These are phyloP conservation scores for Diaporthe longicolla DNA, from an alignment of 2,329 filamentous ascomycete genomes.

Conservation along the genomic window DNA sequence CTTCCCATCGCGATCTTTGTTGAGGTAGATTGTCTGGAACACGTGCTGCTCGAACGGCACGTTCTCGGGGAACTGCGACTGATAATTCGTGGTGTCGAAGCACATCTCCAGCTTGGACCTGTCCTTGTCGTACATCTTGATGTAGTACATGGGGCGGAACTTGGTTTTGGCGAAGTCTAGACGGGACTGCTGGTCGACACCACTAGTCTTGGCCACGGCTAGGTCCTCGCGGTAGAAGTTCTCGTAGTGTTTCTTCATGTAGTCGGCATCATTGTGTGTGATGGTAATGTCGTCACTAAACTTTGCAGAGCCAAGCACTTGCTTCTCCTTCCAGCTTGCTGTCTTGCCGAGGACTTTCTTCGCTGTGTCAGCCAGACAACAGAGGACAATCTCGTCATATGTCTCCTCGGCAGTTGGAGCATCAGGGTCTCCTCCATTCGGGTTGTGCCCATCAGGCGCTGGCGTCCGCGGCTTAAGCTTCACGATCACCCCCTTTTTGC, in stretches of 20 bases:
- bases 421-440: slow-evolving; percentile 62
- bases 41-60: slow-evolving; percentile 22
- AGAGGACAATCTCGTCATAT: slow-evolving; percentile 78
- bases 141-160: slow-evolving; percentile 26
- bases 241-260: slow-evolving; percentile 76
- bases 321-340: slow-evolving; percentile 56
- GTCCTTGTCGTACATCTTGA: slow-evolving; percentile 26
- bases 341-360: slow-evolving; percentile 67
- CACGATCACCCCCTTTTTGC: slow-evolving; percentile 66
- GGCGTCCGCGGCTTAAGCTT: slow-evolving; percentile 55
- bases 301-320: slow-evolving; percentile 47
- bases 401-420: slow-evolving; percentile 64
- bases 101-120: slow-evolving; percentile 28
- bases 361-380: slow-evolving; percentile 60
- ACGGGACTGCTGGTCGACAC: slow-evolving; percentile 15
- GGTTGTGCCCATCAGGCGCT: slow-evolving; percentile 56
- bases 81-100: slow-evolving; percentile 21
- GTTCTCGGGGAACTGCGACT: slow-evolving; percentile 24
- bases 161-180: slow-evolving; percentile 15
- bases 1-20: slow-evolving; percentile 15
- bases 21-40: slow-evolving; percentile 25
- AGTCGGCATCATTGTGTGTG: slow-evolving; percentile 75
- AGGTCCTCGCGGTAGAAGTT: slow-evolving; percentile 25
- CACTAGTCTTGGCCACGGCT: slow-evolving; percentile 1
- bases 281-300: slow-evolving; percentile 80